phyloP scores from a whole-genome alignment of 768 basidiomycete genomes.

The Leccinum broughii region DNA sequence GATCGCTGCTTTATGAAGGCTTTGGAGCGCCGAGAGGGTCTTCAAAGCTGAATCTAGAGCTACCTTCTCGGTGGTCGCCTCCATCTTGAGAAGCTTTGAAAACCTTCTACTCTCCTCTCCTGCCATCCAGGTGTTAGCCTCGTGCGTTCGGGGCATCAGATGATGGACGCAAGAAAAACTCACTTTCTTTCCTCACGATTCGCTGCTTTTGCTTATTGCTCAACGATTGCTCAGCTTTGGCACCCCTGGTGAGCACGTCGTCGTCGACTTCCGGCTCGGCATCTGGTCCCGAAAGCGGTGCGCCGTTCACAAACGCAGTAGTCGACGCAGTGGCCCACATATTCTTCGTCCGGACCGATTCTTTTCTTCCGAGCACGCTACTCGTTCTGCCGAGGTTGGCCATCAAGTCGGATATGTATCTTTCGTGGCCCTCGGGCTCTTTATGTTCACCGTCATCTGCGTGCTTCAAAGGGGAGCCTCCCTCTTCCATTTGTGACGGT shows the following conservation, averaged over 20 bases:
- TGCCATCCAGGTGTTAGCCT: conserved; percentile 23
- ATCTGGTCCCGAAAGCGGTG: conserved; percentile 51
- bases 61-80: conserved; percentile 66
- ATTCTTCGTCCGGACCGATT: conserved; percentile 24
- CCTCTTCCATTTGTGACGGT: not conserved
- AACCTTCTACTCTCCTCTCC: conserved; percentile 60
- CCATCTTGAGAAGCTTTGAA: conserved; percentile 68
- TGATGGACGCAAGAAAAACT: conserved; percentile 14
- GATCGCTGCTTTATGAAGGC: conserved; percentile 65
- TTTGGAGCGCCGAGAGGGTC: conserved; percentile 67
- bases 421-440: conserved; percentile 11
- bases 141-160: not conserved
- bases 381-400: not conserved
- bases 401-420: not conserved
- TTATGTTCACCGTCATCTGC: not conserved
- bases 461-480: not conserved
- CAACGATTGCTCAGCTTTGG: conserved; percentile 48
- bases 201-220: conserved; percentile 51
- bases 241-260: conserved; percentile 41
- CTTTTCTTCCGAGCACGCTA: conserved; percentile 14
- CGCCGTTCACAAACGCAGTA: conserved; percentile 52
- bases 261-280: conserved; percentile 44
- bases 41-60: conserved; percentile 59
- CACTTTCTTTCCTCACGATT: conserved; percentile 55
- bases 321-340: conserved; percentile 14